A percentile compares a stretch with the other conserved stretches of the same genome.
phyloP scores from a whole-genome alignment of 2,329 filamentous ascomycete genomes.

The Aspergillus vadensis region DNA sequence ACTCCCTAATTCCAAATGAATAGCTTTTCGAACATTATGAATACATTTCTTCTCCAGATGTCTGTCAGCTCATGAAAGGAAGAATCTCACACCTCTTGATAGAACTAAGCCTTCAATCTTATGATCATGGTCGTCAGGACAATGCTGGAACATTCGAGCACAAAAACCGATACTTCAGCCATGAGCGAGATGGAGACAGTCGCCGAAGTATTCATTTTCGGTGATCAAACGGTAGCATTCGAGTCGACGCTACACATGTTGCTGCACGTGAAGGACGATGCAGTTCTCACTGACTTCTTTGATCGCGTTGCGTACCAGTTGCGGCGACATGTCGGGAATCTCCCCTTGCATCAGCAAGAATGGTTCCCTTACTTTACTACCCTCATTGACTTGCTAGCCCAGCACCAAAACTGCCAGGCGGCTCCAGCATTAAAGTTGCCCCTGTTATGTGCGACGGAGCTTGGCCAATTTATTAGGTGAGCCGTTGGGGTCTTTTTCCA shows the following conservation, averaged over 20 bases:
- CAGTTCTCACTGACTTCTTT: slow-evolving; percentile 7
- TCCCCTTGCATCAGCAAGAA: slow-evolving; percentile 7
- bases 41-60: neutral
- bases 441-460: slow-evolving; percentile 1
- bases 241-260: neutral
- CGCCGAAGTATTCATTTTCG: slow-evolving; percentile 9
- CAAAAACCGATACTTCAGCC: neutral
- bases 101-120: neutral
- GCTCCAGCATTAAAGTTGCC: slow-evolving; percentile 10
- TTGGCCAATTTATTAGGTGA: slow-evolving; percentile 14
- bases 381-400: slow-evolving; percentile 9
- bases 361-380: slow-evolving; percentile 12
- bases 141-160: neutral
- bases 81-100: neutral
- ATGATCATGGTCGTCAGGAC: slow-evolving; percentile 18
- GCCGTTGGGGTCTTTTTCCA: no score
- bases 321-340: slow-evolving; percentile 6
- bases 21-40: neutral
- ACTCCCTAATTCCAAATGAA: neutral
- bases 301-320: slow-evolving; percentile 6
- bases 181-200: neutral
- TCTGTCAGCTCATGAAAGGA: neutral
- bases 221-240: slow-evolving; percentile 11
- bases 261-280: slow-evolving; percentile 12
- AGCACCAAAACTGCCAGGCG: slow-evolving; percentile 3